Conservation (phyloP, 2,329 filamentous ascomycete species). For the Dactylella cylindrospora region DNA sequence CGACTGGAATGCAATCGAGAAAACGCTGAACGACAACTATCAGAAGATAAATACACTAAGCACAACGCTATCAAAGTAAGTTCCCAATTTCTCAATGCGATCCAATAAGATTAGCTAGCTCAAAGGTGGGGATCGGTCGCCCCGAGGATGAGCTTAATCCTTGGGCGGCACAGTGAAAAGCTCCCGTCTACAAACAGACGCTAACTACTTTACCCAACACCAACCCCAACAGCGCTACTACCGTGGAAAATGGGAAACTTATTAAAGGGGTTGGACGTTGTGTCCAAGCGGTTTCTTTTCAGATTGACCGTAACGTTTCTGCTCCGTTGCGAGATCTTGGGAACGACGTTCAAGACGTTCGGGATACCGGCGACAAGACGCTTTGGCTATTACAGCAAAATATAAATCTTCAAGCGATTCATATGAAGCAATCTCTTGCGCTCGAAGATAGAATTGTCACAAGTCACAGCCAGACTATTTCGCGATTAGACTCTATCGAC, state of each 20-base stretch:
- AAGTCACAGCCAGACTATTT: no score
- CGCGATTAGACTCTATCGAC: no score
- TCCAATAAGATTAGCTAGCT: conserved; percentile 10
- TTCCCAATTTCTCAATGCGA: not conserved
- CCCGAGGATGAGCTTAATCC: no score
- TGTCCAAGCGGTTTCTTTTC: conserved; percentile 7
- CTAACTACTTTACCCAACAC: no score
- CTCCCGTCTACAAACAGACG: no score
- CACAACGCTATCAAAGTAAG: conserved; percentile 42
- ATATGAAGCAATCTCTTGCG: conserved; percentile 13
- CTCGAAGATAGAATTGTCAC: no score
- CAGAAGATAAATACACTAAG: conserved; percentile 29
- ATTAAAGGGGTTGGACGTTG: conserved; percentile 6
- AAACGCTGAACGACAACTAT: conserved; percentile 15
- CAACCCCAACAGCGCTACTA: no score
- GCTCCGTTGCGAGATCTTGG: conserved; percentile 7
- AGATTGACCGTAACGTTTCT: conserved; percentile 28
- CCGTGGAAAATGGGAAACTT: conserved; percentile 23
- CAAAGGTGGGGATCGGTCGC: no score
- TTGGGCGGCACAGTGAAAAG: no score
- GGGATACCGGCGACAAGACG: conserved; percentile 1
- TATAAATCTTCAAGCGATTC: conserved; percentile 13
- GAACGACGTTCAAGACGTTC: conserved; percentile 9
- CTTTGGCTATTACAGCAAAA: conserved; percentile 8
- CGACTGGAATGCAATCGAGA: conserved; percentile 33